A percentile compares a stretch with the other conserved stretches of the same genome.
Conservation (phyloP, 345 rosid species). For the Gynandropsis gynandra region DNA sequence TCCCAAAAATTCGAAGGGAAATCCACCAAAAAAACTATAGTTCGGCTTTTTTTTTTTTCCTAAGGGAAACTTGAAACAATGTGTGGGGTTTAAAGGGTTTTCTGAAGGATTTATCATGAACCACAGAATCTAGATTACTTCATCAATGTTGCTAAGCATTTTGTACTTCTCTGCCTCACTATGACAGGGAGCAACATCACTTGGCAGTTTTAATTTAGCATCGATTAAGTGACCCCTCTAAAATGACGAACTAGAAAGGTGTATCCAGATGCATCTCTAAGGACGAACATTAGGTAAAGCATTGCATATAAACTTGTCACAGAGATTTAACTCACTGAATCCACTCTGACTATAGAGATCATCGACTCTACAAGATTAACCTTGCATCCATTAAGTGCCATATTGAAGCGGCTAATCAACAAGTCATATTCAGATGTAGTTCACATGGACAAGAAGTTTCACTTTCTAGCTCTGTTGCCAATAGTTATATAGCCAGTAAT, state of each 20-base stretch:
- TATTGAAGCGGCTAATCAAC: slow-evolving; percentile 20
- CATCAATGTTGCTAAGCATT: slow-evolving; percentile 45
- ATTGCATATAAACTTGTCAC: slow-evolving; percentile 6
- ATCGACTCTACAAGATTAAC: slow-evolving; percentile 29
- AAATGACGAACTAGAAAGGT: slow-evolving; percentile 58
- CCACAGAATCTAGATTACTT: neutral
- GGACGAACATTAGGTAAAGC: neutral
- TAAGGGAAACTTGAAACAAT: too few relatives aligned
- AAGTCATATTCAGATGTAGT: slow-evolving; percentile 29
- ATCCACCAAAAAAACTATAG: too few relatives aligned
- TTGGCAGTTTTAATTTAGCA: slow-evolving; percentile 61
- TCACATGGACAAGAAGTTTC: neutral
- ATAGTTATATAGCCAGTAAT: neutral
- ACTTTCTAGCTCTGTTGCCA: slow-evolving; percentile 7
- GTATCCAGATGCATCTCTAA: slow-evolving; percentile 67
- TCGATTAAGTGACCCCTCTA: slow-evolving; percentile 71
- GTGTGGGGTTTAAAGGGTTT: too few relatives aligned
- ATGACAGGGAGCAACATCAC: slow-evolving; percentile 48
- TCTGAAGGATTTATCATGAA: too few relatives aligned
- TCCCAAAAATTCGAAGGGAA: too few relatives aligned
- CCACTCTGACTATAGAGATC: slow-evolving; percentile 27
- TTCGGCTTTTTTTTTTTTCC: too few relatives aligned
- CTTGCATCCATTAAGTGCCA: slow-evolving; percentile 34
- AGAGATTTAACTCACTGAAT: slow-evolving; percentile 27
- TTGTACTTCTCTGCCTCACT: slow-evolving; percentile 44